Evolutionary conservation across 768 basidiomycete genomes (phyloP).

Genomic region (Boletellus ananiceps): DNA sequence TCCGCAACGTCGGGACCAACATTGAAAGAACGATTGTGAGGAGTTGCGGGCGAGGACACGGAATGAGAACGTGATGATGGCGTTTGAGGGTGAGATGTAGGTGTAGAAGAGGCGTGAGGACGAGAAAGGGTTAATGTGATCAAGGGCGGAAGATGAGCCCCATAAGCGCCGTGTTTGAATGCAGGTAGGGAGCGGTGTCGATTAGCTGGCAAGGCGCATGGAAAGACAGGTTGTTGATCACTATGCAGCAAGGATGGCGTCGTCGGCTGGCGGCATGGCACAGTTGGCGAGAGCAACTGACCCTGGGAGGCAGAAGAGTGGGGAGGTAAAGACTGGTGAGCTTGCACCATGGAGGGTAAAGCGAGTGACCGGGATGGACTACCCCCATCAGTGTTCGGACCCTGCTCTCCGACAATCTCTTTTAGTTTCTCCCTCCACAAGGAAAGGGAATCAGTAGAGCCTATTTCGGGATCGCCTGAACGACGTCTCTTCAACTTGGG

Average conservation of each 20-base stretch:
- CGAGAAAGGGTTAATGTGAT: constrained; percentile 3
- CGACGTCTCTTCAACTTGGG: neutral
- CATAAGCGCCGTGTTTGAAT: constrained; percentile 6
- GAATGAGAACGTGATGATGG: constrained; percentile 5
- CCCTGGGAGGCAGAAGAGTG: neutral
- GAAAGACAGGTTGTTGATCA: neutral
- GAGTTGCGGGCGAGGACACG: neutral
- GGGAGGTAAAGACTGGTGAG: constrained; percentile 3
- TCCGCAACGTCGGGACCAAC: neutral
- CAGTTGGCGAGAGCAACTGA: neutral
- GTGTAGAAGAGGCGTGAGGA: neutral
- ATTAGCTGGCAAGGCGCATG: constrained; percentile 1
- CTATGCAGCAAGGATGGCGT: constrained; percentile 1
- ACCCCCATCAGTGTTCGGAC: neutral
- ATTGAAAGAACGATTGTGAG: neutral
- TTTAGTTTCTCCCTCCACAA: constrained; percentile 4
- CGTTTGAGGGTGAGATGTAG: constrained; percentile 5
- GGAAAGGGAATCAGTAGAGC: constrained; percentile 4
- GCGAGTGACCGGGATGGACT: constrained; percentile 2
- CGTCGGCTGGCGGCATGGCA: constrained; percentile 11
- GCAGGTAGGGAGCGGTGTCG: constrained; percentile 25
- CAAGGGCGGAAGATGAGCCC: neutral
- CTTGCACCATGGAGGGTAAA: constrained; percentile 9
- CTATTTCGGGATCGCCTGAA: constrained; percentile 20
- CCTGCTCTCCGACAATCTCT: neutral